Conservation (phyloP, 306 rosid species). For the Rosa persica region DNA sequence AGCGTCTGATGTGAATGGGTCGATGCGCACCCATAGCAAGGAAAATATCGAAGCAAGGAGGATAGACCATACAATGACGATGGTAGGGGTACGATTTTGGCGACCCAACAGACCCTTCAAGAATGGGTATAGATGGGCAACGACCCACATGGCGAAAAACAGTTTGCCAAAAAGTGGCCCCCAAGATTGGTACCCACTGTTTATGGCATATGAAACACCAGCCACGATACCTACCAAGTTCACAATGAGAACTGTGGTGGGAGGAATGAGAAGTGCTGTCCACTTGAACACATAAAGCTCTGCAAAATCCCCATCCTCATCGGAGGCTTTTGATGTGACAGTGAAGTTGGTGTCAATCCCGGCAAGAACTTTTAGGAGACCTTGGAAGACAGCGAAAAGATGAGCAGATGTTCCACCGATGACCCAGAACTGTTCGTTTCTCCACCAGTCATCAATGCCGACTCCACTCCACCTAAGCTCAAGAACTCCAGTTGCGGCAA, state of each 20-base stretch:
- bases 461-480: slow-evolving; percentile 99
- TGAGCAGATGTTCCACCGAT: slow-evolving; percentile 98
- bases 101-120: slow-evolving; percentile 92
- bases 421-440: slow-evolving; percentile 98
- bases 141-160: slow-evolving; percentile 88
- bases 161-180: slow-evolving; percentile 86
- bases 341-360: slow-evolving; percentile 93
- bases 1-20: slow-evolving; percentile 60
- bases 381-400: slow-evolving; percentile 97
- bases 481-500: slow-evolving; percentile 85
- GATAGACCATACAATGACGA: slow-evolving; percentile 86
- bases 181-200: slow-evolving; percentile 96
- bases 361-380: slow-evolving; percentile 89
- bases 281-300: slow-evolving; percentile 93
- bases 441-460: slow-evolving; percentile 98
- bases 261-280: slow-evolving; percentile 94
- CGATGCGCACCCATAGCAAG: slow-evolving; percentile 89
- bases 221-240: slow-evolving; percentile 87
- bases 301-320: slow-evolving; percentile 86
- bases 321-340: slow-evolving; percentile 89
- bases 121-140: slow-evolving; percentile 94
- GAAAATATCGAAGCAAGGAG: slow-evolving; percentile 95
- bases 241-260: slow-evolving; percentile 80
- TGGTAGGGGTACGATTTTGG: slow-evolving; percentile 86
- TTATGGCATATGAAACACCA: slow-evolving; percentile 82